Conservation (phyloP, 2,329 filamentous ascomycete genomes). For the Xylariaceae sp. region DNA sequence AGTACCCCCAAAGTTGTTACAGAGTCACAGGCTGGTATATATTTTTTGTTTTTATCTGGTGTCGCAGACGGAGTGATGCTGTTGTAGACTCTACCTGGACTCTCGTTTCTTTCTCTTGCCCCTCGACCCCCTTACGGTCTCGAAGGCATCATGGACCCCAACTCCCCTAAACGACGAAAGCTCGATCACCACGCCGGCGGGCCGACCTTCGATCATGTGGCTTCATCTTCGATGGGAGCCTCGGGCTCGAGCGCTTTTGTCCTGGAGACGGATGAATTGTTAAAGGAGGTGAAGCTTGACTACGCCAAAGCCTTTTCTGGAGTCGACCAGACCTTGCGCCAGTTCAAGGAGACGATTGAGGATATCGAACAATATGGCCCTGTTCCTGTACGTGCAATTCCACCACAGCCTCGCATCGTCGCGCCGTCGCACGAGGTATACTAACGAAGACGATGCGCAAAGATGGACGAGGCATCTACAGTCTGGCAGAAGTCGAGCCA, state of each 20-base stretch:
- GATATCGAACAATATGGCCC: constrained; percentile 44
- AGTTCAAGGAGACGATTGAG: constrained; percentile 49
- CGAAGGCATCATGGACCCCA: constrained; percentile 44
- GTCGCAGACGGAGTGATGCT: too few species aligned
- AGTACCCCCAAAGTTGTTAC: too few species aligned
- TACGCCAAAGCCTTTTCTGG: constrained; percentile 44
- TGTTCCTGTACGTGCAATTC: constrained; percentile 39
- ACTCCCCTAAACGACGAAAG: constrained; percentile 44
- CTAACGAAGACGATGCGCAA: constrained; percentile 1
- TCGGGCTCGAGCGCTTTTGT: constrained; percentile 48
- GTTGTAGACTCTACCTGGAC: too few species aligned
- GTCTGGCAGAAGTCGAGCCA: constrained; percentile 62
- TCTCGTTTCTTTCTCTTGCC: too few species aligned
- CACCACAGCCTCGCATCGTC: background rate
- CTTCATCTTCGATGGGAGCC: constrained; percentile 34
- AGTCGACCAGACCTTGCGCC: constrained; percentile 45
- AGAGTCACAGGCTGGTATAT: too few species aligned
- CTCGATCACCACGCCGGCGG: constrained; percentile 35
- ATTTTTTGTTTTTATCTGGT: constrained; percentile 1
- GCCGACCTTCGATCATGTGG: constrained; percentile 36
- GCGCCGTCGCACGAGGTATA: background rate
- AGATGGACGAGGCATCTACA: constrained; percentile 65
- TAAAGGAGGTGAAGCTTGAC: constrained; percentile 50
- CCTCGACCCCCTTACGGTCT: too few species aligned
- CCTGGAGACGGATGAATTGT: constrained; percentile 54